phyloP scores from a whole-genome alignment of 1,284 basidiomycete genomes.

The Pseudozyma hubeiensis region DNA sequence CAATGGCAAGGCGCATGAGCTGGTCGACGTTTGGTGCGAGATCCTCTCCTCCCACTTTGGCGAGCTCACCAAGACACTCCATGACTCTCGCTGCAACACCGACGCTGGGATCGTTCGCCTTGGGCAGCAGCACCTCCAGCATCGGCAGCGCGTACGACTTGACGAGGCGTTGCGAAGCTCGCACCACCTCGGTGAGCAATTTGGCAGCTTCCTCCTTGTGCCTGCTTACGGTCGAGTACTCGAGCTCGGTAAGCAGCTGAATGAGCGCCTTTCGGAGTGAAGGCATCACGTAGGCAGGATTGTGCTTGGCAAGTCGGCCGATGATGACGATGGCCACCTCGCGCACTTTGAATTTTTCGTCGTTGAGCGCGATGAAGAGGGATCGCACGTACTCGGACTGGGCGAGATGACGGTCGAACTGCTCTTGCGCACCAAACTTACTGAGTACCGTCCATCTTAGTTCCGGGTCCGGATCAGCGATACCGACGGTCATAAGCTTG shows the following conservation, averaged over 20 bases:
- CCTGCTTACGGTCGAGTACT: constrained; percentile 91
- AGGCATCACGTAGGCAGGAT: constrained; percentile 99
- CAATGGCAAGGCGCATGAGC: constrained; percentile 89
- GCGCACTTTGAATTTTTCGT: constrained; percentile 94
- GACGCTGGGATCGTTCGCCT: constrained; percentile 85
- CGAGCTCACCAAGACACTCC: constrained; percentile 92
- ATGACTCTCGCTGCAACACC: constrained; percentile 92
- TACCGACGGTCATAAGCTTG: constrained; percentile 94
- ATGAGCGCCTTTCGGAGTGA: constrained; percentile 95
- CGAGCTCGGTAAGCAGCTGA: constrained; percentile 94
- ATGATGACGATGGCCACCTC: constrained; percentile 90
- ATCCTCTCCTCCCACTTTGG: constrained; percentile 93
- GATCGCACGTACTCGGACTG: constrained; percentile 98
- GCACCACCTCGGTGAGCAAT: constrained; percentile 65
- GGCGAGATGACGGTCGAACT: constrained; percentile 97
- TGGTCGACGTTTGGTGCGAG: constrained; percentile 83
- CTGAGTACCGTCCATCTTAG: constrained; percentile 76
- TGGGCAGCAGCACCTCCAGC: constrained; percentile 87
- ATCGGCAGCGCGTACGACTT: constrained; percentile 98
- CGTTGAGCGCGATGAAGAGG: constrained; percentile 96
- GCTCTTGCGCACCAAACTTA: constrained; percentile 87
- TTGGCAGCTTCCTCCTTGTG: constrained; percentile 74
- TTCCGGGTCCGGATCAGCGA: constrained; percentile 82
- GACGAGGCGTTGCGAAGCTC: constrained; percentile 89
- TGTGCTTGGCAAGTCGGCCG: constrained; percentile 92